Percentiles rank a stretch among this genome's conserved stretches.
phyloP scores from a whole-genome alignment of 192 early-diverging fungal species.

The Gamsiella multidivaricata region DNA sequence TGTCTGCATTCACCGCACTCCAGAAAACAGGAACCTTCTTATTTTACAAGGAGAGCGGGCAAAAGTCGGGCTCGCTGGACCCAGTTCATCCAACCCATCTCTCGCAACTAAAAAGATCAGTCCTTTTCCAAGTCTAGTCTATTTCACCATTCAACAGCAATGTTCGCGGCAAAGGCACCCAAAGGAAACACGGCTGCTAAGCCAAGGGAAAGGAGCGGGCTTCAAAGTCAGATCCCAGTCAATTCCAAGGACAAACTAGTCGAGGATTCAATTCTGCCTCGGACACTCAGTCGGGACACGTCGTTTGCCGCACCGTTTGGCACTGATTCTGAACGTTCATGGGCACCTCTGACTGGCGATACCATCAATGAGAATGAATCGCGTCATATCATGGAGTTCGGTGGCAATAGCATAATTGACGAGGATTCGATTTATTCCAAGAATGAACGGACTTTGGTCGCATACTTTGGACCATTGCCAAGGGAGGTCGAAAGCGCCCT shows the following conservation, averaged over 20 bases:
- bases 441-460: conserved; percentile 36
- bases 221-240: background rate
- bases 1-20: conserved; percentile 10
- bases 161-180: conserved; percentile 47
- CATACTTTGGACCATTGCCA: conserved; percentile 49
- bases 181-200: conserved; percentile 9
- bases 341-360: conserved; percentile 13
- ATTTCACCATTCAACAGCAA: too few species aligned
- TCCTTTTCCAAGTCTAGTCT: too few species aligned
- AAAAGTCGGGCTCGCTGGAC: too few species aligned
- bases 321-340: conserved; percentile 9
- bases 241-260: background rate
- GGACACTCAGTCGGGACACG: background rate
- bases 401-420: conserved; percentile 10
- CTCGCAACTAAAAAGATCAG: too few species aligned
- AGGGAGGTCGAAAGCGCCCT: conserved; percentile 42
- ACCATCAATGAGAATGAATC: background rate
- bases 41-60: too few species aligned
- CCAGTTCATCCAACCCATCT: too few species aligned
- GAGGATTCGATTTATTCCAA: conserved; percentile 49
- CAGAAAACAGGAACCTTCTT: too few species aligned
- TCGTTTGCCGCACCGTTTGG: background rate
- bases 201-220: conserved; percentile 2
- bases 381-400: background rate
- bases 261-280: background rate